Conservation (phyloP, 2,329 filamentous ascomycete species). For the Colletotrichum sp. region DNA sequence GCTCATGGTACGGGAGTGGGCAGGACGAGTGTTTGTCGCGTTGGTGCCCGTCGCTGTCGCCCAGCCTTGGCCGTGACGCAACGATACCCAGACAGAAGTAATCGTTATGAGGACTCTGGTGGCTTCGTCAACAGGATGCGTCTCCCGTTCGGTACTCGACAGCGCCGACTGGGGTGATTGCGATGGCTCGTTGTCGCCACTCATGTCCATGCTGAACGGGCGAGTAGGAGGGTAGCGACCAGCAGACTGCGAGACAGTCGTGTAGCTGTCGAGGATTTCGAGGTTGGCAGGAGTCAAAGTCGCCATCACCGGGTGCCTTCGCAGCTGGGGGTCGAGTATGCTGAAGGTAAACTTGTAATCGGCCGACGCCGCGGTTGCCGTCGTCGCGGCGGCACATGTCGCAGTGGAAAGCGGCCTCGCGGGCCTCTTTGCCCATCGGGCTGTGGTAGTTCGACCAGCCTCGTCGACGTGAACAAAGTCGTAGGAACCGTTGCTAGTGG, state of each 20-base stretch:
- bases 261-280: slow-evolving; percentile 73
- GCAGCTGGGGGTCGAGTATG: slow-evolving; percentile 70
- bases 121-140: slow-evolving; percentile 24
- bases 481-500: slow-evolving; percentile 61
- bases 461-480: slow-evolving; percentile 68
- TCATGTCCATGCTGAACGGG: slow-evolving; percentile 25
- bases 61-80: slow-evolving; percentile 24
- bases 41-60: background rate
- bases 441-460: slow-evolving; percentile 62
- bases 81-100: slow-evolving; percentile 27
- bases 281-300: slow-evolving; percentile 67
- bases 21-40: background rate
- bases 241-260: slow-evolving; percentile 54
- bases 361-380: slow-evolving; percentile 26
- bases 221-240: slow-evolving; percentile 52
- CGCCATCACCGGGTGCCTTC: slow-evolving; percentile 77
- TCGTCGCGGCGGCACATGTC: slow-evolving; percentile 21
- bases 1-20: slow-evolving; percentile 1
- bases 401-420: slow-evolving; percentile 24
- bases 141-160: slow-evolving; percentile 3
- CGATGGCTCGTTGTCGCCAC: slow-evolving; percentile 14
- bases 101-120: slow-evolving; percentile 26
- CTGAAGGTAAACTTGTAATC: slow-evolving; percentile 75
- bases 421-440: slow-evolving; percentile 68
- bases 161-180: background rate